Evolutionary conservation across 1,284 basidiomycete species (phyloP).

Genomic region (Ceratorhiza oryzae-sativae): DNA sequence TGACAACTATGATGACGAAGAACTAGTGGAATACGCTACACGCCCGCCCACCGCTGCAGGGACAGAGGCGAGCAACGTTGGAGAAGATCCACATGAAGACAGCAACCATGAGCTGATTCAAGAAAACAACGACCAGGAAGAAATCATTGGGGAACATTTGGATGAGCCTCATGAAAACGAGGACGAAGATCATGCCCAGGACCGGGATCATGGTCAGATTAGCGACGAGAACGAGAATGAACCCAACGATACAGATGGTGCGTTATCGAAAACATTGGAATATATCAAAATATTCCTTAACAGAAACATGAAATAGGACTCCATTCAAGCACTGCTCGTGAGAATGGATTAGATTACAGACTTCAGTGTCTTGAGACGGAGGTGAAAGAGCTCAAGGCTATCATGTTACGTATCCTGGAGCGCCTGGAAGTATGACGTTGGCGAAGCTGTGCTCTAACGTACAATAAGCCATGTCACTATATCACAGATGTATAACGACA

Average conservation of each 20-base stretch:
- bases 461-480: too few relatives aligned
- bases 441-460: too few relatives aligned
- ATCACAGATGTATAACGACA: too few relatives aligned
- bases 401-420: constrained; percentile 12
- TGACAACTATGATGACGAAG: constrained; percentile 3
- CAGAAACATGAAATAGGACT: background rate
- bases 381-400: constrained; percentile 16
- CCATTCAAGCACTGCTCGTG: background rate
- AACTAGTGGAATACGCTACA: constrained; percentile 22
- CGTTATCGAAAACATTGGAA: too few relatives aligned
- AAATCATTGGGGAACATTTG: background rate
- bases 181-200: too few relatives aligned
- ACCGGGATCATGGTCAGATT: too few relatives aligned
- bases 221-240: too few relatives aligned
- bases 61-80: background rate
- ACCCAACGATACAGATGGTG: too few relatives aligned
- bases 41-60: constrained; percentile 13
- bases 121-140: background rate
- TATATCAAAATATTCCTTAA: background rate
- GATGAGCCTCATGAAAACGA: background rate
- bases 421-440: background rate
- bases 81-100: background rate
- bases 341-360: background rate
- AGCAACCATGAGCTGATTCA: background rate
- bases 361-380: constrained; percentile 3